phyloP scores from a whole-genome alignment of 495 filamentous ascomycete genomes.

The Penicillium maclennaniae region DNA sequence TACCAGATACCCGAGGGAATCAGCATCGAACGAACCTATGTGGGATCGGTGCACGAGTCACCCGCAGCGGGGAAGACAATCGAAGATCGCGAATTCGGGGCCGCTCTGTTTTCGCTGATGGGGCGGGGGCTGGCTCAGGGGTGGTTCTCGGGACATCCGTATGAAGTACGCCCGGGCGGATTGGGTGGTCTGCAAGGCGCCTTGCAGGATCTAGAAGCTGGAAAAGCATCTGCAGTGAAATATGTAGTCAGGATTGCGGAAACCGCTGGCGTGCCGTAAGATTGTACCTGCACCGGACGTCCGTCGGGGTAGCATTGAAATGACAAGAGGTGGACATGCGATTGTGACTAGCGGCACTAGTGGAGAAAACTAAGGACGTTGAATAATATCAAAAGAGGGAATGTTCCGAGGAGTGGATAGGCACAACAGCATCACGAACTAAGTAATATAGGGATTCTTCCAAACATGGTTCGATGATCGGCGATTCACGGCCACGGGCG shows the following conservation, averaged over 20 bases:
- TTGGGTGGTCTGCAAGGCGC: constrained; percentile 54
- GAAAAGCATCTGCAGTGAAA: constrained; percentile 64
- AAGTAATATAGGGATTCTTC: background rate
- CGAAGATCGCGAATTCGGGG: constrained; percentile 53
- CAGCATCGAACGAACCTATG: constrained; percentile 7
- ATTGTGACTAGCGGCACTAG: background rate
- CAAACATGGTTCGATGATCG: background rate
- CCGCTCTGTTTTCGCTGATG: constrained; percentile 52
- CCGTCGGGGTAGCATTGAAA: background rate
- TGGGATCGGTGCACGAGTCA: constrained; percentile 13
- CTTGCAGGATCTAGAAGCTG: constrained; percentile 56
- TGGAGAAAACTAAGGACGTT: background rate
- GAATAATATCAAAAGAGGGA: background rate
- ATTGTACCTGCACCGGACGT: background rate
- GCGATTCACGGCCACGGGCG: background rate
- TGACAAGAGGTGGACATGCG: background rate
- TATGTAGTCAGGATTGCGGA: constrained; percentile 67
- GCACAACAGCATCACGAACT: background rate
- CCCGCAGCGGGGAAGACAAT: constrained; percentile 11
- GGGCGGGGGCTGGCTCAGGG: constrained; percentile 51
- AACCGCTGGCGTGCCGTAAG: constrained; percentile 35
- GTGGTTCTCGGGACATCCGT: constrained; percentile 60
- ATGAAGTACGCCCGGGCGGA: constrained; percentile 57
- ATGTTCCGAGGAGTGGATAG: background rate
- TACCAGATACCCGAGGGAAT: constrained; percentile 26